Evolutionary conservation across 2,329 filamentous ascomycete species (phyloP), one percentile per base, ranked within the genome.

Genomic region (Aspergillus sergii): DNA sequence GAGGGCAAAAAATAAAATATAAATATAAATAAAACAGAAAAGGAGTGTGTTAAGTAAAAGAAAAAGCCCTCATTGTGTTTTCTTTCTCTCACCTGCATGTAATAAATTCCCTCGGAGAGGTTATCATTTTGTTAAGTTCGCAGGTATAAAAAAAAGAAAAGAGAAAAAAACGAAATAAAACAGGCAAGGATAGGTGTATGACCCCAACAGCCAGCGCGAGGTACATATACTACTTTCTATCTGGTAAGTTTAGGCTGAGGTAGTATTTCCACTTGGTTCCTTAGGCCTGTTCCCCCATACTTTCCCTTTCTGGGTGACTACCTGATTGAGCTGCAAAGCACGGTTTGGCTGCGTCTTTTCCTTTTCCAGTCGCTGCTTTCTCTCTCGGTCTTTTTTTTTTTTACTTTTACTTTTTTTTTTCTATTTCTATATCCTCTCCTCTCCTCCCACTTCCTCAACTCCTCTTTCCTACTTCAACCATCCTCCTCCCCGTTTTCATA

Each of bases 221-320:
- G 45, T 28, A 48, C 45, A 11, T 11, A 30, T 30, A 23, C 34
- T 61, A 54, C 57, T 57, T 30, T 19, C 26, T 30, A 10, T 26
- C 10, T 28, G 43, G 39, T 48, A 45, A 12, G 26, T 16, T 7
- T 45, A 32, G 45, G 39, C 12, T 36, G 30, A 51, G 46, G 46
- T 50, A 50, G 46, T 50, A 50, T 50, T 50, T 30, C 46, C 46
- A 50, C 46, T 30, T 50, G 46, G 46, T 50, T 48, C 57, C 56
- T 46, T 32, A 58, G 19, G 41, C 41, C 34, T 34, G 21, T 61
- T 59, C 58, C 39, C 57, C 62, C 61, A 48, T 60, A 39, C 63
- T 65, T 66, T 46, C 63, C 65, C 50, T 28, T 51, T 58, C 57
- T 60, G 66, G 57, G 56, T 61, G 55, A 51, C 57, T 63, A 43